Base-by-base conservation (phyloP, 225 moss, liverwort and hornwort species). In the Ulota crispa region DNA sequence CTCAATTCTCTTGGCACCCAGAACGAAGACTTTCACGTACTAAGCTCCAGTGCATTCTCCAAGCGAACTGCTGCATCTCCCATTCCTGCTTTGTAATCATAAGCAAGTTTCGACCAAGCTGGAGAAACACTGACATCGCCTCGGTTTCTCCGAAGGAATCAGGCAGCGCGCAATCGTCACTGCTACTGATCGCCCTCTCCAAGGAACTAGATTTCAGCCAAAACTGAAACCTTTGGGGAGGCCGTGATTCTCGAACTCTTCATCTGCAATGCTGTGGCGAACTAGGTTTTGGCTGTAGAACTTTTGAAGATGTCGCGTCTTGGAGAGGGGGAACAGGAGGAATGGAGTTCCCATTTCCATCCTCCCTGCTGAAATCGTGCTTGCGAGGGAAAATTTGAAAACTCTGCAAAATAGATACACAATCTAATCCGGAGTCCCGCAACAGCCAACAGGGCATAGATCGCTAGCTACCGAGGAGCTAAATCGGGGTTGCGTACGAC, bases 401-500 rank as follows among this genome's bases (percentile, higher is more conserved):
- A 3, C 79, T 59, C 59, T 42, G 79, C 70, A n/a, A 79, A 69
- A 43, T 34, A 21, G 2, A n/a, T 74, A 42, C 16, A 15, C 56
- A 6, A 31, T 50, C 43, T 52, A 21, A 8, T 50, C 53, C 73
- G 73, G 41, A 64, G 37, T 52, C 50, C 72, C 57, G 43, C 20
- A 59, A 8, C 23, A 39, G 52, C 6, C 23, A 31, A 71, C 34
- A 53, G 0, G 36, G 26, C 12, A 2, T 13, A 53, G 36, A 19
- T 5, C 34, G 53, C 66, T 74, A 37, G 53, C 66, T 74, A 37
- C 3, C 64, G 53, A 54, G 81, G 77, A 1, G 68, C 20, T 32
- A 84, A 80, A 5, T 52, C 54, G 26, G 70, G 84, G 12, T 73
- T 73, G 71, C 64, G 72, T 47, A 37, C 28, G 59, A 45, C 66